phyloP scores from a whole-genome alignment of 2,329 filamentous ascomycete species.

The Albophoma yamanashiensis region DNA sequence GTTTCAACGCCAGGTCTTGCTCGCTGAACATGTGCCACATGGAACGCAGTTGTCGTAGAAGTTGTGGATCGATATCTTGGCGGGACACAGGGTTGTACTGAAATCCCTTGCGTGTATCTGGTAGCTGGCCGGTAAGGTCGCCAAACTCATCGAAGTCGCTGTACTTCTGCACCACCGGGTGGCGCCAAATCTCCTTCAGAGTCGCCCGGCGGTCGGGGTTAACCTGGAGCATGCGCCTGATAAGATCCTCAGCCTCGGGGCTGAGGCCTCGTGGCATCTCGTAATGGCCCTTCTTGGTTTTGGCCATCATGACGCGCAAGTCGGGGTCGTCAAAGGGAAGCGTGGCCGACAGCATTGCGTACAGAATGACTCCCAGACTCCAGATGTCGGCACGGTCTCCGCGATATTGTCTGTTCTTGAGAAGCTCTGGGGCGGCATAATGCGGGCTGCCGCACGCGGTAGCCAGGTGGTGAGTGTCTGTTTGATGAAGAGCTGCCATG shows the following conservation, averaged over 20 bases:
- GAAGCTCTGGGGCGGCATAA: slow-evolving; percentile 89
- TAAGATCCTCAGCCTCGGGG: slow-evolving; percentile 63
- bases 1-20: slow-evolving; percentile 55
- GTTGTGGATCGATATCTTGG: slow-evolving; percentile 66
- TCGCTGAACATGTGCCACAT: slow-evolving; percentile 84
- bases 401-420: slow-evolving; percentile 65
- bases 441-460: slow-evolving; percentile 95
- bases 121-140: slow-evolving; percentile 39
- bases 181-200: slow-evolving; percentile 73
- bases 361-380: slow-evolving; percentile 87
- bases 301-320: slow-evolving; percentile 49
- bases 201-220: slow-evolving; percentile 71
- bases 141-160: slow-evolving; percentile 61
- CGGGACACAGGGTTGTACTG: slow-evolving; percentile 46
- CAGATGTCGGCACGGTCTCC: slow-evolving; percentile 87
- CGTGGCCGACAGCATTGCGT: slow-evolving; percentile 71
- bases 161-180: slow-evolving; percentile 79
- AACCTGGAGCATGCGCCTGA: slow-evolving; percentile 67
- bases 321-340: slow-evolving; percentile 72
- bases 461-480: slow-evolving; percentile 63
- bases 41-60: slow-evolving; percentile 76
- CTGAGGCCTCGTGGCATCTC: slow-evolving; percentile 53
- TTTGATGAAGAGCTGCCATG: slow-evolving; percentile 87
- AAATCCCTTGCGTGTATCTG: slow-evolving; percentile 50
- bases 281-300: slow-evolving; percentile 49